Base-by-base conservation (phyloP, 1,284 basidiomycete genomes). In the Fistulinella staudtii region DNA sequence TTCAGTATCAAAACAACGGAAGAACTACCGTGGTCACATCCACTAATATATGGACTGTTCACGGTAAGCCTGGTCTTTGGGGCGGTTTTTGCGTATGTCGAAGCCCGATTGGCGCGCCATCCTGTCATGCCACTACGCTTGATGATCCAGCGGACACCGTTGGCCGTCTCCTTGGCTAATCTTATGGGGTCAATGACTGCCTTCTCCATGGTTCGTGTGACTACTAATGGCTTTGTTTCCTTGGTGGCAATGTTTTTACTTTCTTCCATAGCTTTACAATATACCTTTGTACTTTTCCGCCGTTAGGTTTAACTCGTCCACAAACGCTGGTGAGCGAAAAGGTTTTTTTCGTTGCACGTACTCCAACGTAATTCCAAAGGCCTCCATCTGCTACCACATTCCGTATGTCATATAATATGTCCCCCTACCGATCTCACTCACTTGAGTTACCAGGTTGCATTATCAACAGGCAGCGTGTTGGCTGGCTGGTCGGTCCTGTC, bases 251-350 rank as follows among this genome's bases (percentile, higher is more conserved):
- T 21, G 3, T 17, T n/a, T n/a, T 36, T 42, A 31, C 49, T 41
- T 45, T 45, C 49, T 41, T 49, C 22, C 28, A 17, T 24, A 92
- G 89, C 71, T 93, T 27, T 94, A 93, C 67, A 89, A 89, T 56
- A 74, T 90, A 23, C 91, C 91, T 15, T 65, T 93, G 79, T 93
- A 89, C 70, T 94, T 91, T 58, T 85, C 87, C 47, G 84, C 90
- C n/a, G 93, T 93, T 35, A 78, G 79, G 50, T 70, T 91, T 46
- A 74, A 80, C 55, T 79, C 82, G 11, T 76, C 92, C 14, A 78
- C 84, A 25, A 71, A 76, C 49, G 79, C 90, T 41, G 89, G 89
- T 79, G 63, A 50, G 76, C 61, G 25, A 37, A 25, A 14, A 13
- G 20, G 10, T 34, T 50, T 49, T 37, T 42, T 2, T 14, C 27